A percentile compares a stretch with the other conserved stretches of the same genome.
Conservation (phyloP, 1,284 basidiomycete genomes). For the Trichosporon asahii region DNA sequence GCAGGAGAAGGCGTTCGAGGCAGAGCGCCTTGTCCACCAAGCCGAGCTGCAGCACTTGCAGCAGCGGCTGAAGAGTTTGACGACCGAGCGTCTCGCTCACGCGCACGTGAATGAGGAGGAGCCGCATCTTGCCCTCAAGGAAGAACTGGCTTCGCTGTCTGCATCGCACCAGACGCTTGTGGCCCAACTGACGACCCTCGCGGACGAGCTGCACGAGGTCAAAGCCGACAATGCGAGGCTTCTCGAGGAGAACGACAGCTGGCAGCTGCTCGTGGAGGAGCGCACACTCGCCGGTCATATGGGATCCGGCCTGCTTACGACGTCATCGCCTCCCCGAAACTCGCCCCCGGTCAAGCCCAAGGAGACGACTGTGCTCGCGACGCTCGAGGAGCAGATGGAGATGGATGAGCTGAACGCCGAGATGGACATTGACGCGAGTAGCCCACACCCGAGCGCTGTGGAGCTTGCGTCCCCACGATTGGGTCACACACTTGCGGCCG, state of each 20-base stretch:
- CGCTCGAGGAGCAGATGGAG: slow-evolving; percentile 42
- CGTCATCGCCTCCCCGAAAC: background rate
- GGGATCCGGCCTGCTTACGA: slow-evolving; percentile 7
- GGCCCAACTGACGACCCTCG: slow-evolving; percentile 39
- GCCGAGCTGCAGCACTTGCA: slow-evolving; percentile 42
- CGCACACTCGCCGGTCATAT: slow-evolving; percentile 82
- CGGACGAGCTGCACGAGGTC: slow-evolving; percentile 41
- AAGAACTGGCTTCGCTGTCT: slow-evolving; percentile 42
- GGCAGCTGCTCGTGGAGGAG: slow-evolving; percentile 84
- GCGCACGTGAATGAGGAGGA: slow-evolving; percentile 19
- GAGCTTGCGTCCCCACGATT: slow-evolving; percentile 4
- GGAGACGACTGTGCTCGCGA: slow-evolving; percentile 24
- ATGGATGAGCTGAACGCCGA: slow-evolving; percentile 42
- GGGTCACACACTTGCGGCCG: slow-evolving; percentile 62
- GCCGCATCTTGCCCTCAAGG: slow-evolving; percentile 28
- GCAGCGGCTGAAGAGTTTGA: slow-evolving; percentile 33
- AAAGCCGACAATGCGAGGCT: slow-evolving; percentile 37
- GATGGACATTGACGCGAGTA: slow-evolving; percentile 23
- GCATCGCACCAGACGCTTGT: slow-evolving; percentile 37
- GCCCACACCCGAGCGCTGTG: background rate
- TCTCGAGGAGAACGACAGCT: slow-evolving; percentile 86
- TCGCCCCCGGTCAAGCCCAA: slow-evolving; percentile 7
- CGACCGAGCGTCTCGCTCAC: slow-evolving; percentile 16
- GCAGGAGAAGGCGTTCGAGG: slow-evolving; percentile 47
- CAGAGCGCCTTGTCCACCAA: slow-evolving; percentile 43